phyloP scores from a whole-genome alignment of 2,329 filamentous ascomycete genomes.

The Orbilia blumenaviensis region DNA sequence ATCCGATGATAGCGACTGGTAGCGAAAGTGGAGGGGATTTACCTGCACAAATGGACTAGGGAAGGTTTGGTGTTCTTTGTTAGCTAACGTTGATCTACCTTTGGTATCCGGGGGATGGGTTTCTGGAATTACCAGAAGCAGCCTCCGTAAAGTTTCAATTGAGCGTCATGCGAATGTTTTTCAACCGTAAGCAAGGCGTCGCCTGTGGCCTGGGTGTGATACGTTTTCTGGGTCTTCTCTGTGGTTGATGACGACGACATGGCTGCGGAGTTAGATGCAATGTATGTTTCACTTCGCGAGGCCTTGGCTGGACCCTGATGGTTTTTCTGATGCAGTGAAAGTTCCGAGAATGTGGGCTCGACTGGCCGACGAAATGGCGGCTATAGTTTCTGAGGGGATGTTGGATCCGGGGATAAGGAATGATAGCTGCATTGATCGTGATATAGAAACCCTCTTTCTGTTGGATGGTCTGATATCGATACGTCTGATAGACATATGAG shows the following conservation, averaged over 20 bases:
- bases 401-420: conserved; percentile 3
- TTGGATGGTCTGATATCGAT: conserved; percentile 6
- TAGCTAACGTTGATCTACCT: conserved; percentile 17
- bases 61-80: neutral
- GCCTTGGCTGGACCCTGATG: conserved; percentile 9
- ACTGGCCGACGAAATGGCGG: conserved; percentile 1
- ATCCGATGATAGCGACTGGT: conserved; percentile 19
- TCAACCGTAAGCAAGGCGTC: conserved; percentile 74
- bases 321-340: neutral
- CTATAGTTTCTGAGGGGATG: conserved; percentile 1
- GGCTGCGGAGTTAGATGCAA: conserved; percentile 9
- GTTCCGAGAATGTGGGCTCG: conserved; percentile 14
- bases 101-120: neutral
- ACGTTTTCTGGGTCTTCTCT: conserved; percentile 68
- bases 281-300: conserved; percentile 22
- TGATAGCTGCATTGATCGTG: neutral
- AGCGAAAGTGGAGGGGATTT: conserved; percentile 12
- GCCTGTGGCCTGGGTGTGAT: conserved; percentile 77
- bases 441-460: neutral
- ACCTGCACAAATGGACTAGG: conserved; percentile 47
- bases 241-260: conserved; percentile 29
- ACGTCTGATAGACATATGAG: neutral
- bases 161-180: conserved; percentile 74
- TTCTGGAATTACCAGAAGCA: conserved; percentile 75
- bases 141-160: conserved; percentile 80